Evolutionary conservation across 1,139 yeast genomes (phyloP), one percentile per base, ranked within the genome.

Genomic region (Yamadazyma taylorii): DNA sequence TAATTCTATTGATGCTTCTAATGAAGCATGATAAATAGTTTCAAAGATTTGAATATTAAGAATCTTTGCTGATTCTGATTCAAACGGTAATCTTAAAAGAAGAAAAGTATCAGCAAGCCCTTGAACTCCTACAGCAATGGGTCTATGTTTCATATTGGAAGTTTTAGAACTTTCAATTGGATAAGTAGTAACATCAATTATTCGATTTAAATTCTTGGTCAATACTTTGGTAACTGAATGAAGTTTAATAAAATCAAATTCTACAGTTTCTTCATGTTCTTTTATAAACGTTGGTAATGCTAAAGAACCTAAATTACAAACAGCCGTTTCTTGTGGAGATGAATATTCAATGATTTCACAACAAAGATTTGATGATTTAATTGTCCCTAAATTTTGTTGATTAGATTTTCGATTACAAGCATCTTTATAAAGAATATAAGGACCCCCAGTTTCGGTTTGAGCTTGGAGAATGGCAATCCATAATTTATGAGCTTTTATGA

Each of bases 41-140:
- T 87, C 96, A 61, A 87, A 87, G 43, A 87, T 84, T 61, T 85
- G 94, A 39, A 75, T 74, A 65, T 87, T 87, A 48, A 87, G 69
- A 45, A 67, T 69, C 55, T 73, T 75, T 16, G 96, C 95, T 48
- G 77, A 84, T 17, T 69, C 69, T 26, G 89, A 81, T 53, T 85
- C 95, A 59, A 87, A 87, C 19, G 96, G 94, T 47, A 87, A 53
- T 52, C 95, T 75, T 43, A 87, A 70, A 43, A 78, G 72, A 72
- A 85, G 73, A 60, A 85, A 87, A n/a, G 85, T 71, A 56, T 87
- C 96, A 23, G 96, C 95, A 38, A 87, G 70, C 41, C 96, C 96
- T 61, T 87, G 95, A 7, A 87, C 95, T 49, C 96, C 96, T 30
- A 87, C 63, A 7, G 96, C 95, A 51, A 87, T 81, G 25, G 96